phyloP scores from a whole-genome alignment of 2,329 filamentous ascomycete genomes.

The Pyrenophora tritici-repentis region DNA sequence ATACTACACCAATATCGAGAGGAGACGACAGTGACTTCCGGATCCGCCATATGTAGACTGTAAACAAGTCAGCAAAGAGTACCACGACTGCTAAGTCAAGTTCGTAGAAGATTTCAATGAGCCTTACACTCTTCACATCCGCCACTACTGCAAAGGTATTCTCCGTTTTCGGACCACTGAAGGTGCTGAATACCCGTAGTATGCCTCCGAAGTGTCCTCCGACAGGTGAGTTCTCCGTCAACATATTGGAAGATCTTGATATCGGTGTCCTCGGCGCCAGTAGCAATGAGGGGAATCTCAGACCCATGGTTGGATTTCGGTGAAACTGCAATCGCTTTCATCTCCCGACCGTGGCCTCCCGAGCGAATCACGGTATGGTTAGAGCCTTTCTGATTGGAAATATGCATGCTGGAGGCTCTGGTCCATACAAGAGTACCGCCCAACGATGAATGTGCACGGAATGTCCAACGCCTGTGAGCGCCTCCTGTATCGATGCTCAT shows the following conservation, averaged over 20 bases:
- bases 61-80: background rate
- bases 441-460: constrained; percentile 39
- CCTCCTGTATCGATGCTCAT: constrained; percentile 81
- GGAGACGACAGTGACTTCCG: constrained; percentile 54
- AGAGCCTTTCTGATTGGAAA: constrained; percentile 46
- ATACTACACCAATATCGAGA: constrained; percentile 58
- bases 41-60: constrained; percentile 79
- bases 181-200: constrained; percentile 82
- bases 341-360: constrained; percentile 86
- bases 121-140: constrained; percentile 72
- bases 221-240: constrained; percentile 50
- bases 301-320: background rate
- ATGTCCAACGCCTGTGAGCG: constrained; percentile 77
- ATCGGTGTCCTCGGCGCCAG: constrained; percentile 71
- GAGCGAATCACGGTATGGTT: constrained; percentile 60
- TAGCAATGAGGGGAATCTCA: constrained; percentile 59
- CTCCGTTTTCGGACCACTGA: constrained; percentile 69
- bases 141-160: constrained; percentile 81
- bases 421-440: constrained; percentile 72
- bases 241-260: constrained; percentile 72
- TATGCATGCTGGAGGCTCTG: constrained; percentile 63
- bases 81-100: background rate
- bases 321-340: constrained; percentile 66
- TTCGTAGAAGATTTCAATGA: background rate
- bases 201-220: constrained; percentile 75